phyloP scores from a whole-genome alignment of 2,329 filamentous ascomycete species.

The Diplodia corticola region DNA sequence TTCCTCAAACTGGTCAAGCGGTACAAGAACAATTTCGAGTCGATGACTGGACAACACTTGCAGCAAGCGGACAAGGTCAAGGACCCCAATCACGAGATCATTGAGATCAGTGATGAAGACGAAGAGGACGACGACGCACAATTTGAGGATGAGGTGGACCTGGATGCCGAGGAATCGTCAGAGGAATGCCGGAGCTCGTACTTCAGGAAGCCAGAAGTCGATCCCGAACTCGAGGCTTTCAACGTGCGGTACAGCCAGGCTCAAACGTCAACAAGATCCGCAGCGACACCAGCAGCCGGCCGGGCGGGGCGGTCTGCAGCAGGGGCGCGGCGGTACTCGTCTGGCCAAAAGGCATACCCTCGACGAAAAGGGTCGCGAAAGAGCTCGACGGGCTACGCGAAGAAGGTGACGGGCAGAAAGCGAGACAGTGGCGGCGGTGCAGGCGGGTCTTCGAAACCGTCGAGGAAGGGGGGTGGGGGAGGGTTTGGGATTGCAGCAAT shows the following conservation, averaged over 20 bases:
- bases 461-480: conserved; percentile 23
- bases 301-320: neutral
- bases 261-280: neutral
- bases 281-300: neutral
- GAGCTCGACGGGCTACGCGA: conserved; percentile 19
- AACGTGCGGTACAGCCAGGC: conserved; percentile 16
- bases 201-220: neutral
- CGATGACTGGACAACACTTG: conserved; percentile 39
- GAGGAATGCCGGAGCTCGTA: conserved; percentile 15
- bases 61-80: neutral
- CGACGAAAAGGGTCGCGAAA: conserved; percentile 22
- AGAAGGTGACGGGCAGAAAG: conserved; percentile 22
- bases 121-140: conserved; percentile 32
- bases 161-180: conserved; percentile 4
- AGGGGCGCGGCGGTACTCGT: neutral
- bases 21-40: conserved; percentile 40
- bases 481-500: conserved; percentile 41
- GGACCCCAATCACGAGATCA: conserved; percentile 50
- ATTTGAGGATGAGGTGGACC: conserved; percentile 11
- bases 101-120: conserved; percentile 31
- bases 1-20: conserved; percentile 61
- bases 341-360: neutral
- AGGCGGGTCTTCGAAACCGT: conserved; percentile 6
- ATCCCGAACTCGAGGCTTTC: conserved; percentile 23
- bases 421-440: conserved; percentile 9